Evolutionary conservation across 2,329 filamentous ascomycete species (phyloP), one percentile per base, ranked within the genome.

Genomic region (Trichoderma simmonsii): DNA sequence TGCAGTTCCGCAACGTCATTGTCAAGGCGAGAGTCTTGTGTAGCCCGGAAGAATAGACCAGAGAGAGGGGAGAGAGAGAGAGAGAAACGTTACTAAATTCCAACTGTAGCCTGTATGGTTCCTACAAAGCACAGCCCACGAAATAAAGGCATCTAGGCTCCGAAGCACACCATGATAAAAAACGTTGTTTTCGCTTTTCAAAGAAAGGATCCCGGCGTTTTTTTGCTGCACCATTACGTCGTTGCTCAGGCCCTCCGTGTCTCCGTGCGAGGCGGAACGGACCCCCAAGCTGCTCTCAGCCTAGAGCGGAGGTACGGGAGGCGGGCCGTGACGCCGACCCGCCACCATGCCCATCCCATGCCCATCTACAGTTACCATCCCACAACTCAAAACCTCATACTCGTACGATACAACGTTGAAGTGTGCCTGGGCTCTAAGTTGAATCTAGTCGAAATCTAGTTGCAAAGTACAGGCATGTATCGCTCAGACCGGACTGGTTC

Each of bases 11-110:
- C 56, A 92, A 92, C 77, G 85, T 92, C 60, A 87, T 92, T 74
- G 83, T 86, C 72, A 92, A 91, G 80, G 88, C 89, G n/a, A 87
- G 86, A 75, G 90, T 92, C 6, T 80, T 92, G 62, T 91, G 90
- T 77, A 82, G 82, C 64, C 82, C 85, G 9, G 85, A 87, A 76
- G 77, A 78, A 48, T 76, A 70, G 54, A 56, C 11, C 15, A 39
- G 32, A 39, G 14, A 48, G 14, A 39, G 34, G 34, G 1, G 56
- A 60, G 9, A 48, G 36, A 39, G 36, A 60, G 8, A 48, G 15
- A 39, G 36, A 14, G 36, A 39, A 39, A 39, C 36, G 36, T 48
- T 48, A 48, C 43, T 15, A 48, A 21, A 24, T 48, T n/a, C 18
- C 18, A 48, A 48, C 4, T 48, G n/a, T 51, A 51, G 43, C 43